These are phyloP conservation scores for Rhipidocladum racemiflorum DNA, from an alignment of 176 grass and related monocot species.

Conservation along the genomic window DNA sequence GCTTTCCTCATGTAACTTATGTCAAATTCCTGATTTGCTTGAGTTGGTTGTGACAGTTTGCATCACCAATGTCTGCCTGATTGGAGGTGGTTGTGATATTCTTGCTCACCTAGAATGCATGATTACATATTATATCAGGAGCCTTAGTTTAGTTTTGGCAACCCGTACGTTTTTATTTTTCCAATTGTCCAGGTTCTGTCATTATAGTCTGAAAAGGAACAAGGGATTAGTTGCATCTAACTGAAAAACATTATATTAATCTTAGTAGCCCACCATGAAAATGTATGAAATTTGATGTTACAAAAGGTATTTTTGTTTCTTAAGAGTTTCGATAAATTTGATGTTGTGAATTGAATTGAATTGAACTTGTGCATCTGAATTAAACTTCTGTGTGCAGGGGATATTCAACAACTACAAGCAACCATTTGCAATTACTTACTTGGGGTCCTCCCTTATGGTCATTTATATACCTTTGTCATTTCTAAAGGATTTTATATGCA, in stretches of 20 bases:
- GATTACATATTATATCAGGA: slow-evolving; percentile 19
- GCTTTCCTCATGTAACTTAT: background rate
- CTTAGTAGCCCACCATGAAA: background rate
- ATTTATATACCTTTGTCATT: slow-evolving; percentile 87
- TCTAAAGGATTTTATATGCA: slow-evolving; percentile 74
- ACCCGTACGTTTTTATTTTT: background rate
- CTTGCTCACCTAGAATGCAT: slow-evolving; percentile 24
- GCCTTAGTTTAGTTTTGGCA: background rate
- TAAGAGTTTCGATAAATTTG: background rate
- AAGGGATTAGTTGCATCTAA: background rate
- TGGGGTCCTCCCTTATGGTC: slow-evolving; percentile 90
- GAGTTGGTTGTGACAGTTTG: slow-evolving; percentile 3
- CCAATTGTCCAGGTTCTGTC: background rate
- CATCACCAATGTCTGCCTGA: background rate
- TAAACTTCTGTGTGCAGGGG: slow-evolving; percentile 47
- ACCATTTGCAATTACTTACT: slow-evolving; percentile 88
- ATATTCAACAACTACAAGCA: slow-evolving; percentile 96
- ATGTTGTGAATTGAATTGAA: background rate
- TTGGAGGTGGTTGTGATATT: slow-evolving; percentile 28
- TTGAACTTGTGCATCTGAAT: slow-evolving; percentile 9
- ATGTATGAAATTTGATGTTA: background rate
- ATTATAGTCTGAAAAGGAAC: background rate
- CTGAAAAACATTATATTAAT: background rate
- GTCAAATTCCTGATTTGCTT: background rate
- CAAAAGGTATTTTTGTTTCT: background rate